Base-by-base conservation (phyloP, 306 rosid genomes). In the Rubus parviflorus region DNA sequence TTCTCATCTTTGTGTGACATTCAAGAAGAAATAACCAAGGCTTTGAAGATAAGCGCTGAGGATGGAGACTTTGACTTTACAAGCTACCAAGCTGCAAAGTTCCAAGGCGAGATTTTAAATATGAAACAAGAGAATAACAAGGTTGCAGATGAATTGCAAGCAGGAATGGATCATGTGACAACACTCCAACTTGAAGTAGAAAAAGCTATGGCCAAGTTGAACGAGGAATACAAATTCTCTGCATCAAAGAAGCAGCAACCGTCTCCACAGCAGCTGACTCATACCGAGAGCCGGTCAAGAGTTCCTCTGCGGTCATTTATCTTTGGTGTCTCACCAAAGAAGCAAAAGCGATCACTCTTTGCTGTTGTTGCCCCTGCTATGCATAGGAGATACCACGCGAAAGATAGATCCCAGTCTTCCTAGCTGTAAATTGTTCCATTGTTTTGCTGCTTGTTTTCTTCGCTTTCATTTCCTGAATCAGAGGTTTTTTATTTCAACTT, bases 51-150 rank as follows among this genome's bases (percentile, higher is more conserved):
- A 17, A 88, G 99, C 60, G 99, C 99, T 1, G 98, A 93, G 81
- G 96, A 88, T 62, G 93, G 93, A 8, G 94, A 91, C 72, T 92
- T 93, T 88, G 80, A 80, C 80, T 96, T 96, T 79, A 93, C 99
- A 12, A 96, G 97, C 87, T 88, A 87, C 75, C 96, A 96, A 85
- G 99, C 98, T 40, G 99, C 99, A 72, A 92, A 96, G 87, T 96
- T 96, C 83, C 96, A 92, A 83, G 99, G 99, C 19, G 99, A 96
- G 85, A 87, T 92, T 75, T 73, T 96, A 88, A 96, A 93, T 87
- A 92, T 96, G 99, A 96, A 92, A 82, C 97, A 92, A 76, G 99
- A 93, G 85, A 93, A 96, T 75, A 85, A 93, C 86, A 96, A 84
- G 85, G 96, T 93, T 72, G 97, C 87, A 14, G 89, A 85, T 80